Evolutionary conservation across 2,329 filamentous ascomycete genomes (phyloP).

Genomic region (Fusarium drepaniforme): DNA sequence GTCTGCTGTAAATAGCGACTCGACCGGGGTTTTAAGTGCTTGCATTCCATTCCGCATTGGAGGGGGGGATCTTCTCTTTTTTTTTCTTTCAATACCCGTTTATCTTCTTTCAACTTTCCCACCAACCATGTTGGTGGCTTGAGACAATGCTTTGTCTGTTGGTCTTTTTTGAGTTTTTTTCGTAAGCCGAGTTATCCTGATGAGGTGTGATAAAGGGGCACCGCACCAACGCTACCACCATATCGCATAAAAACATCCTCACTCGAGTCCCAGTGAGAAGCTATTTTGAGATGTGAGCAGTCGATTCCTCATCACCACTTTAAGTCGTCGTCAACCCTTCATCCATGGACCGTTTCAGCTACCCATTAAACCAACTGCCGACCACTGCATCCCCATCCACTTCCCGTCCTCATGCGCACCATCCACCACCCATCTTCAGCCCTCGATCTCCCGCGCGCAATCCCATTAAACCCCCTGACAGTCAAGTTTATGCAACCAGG

Average conservation of each 20-base stretch:
- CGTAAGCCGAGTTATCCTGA: neutral
- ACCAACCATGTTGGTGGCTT: neutral
- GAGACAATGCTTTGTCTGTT: neutral
- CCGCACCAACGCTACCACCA: too few species aligned
- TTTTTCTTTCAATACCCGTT: neutral
- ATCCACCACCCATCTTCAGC: slow-evolving; percentile 4
- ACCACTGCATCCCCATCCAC: neutral
- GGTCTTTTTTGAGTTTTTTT: neutral
- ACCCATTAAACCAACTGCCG: slow-evolving; percentile 28
- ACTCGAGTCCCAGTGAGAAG: neutral
- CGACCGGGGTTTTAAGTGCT: slow-evolving; percentile 45
- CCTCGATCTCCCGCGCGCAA: neutral
- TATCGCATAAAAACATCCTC: neutral
- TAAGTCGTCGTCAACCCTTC: neutral
- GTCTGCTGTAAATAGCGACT: slow-evolving; percentile 29
- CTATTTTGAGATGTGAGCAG: slow-evolving; percentile 3
- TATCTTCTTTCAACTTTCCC: neutral
- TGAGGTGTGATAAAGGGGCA: neutral
- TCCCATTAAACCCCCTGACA: neutral
- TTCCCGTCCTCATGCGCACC: neutral
- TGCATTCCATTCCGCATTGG: slow-evolving; percentile 28
- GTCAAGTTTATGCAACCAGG: neutral
- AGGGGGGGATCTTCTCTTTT: neutral
- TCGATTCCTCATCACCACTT: neutral
- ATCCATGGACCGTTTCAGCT: neutral